Evolutionary conservation across 2,329 filamentous ascomycete genomes (phyloP).

Genomic region (Cryphonectria radicalis): DNA sequence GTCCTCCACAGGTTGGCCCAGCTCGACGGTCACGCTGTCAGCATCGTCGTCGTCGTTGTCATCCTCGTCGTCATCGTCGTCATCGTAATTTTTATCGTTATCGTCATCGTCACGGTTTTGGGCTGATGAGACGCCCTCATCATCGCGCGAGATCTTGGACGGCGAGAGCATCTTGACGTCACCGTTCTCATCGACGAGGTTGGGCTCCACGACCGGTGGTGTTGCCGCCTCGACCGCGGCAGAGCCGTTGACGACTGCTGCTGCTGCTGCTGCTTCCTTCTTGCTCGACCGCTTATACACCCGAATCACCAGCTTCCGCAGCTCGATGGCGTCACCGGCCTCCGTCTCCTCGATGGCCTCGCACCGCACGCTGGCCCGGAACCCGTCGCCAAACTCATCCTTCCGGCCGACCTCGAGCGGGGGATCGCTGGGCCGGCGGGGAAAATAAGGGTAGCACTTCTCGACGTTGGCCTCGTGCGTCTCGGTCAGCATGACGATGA

Average conservation of each 20-base stretch:
- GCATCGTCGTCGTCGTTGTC: not conserved
- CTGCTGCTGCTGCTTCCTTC: not conserved
- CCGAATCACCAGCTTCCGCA: slow-evolving; percentile 72
- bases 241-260: slow-evolving; percentile 1
- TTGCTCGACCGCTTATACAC: slow-evolving; percentile 41
- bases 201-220: not conserved
- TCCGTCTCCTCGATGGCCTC: slow-evolving; percentile 62
- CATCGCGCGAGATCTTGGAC: slow-evolving; percentile 10
- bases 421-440: slow-evolving; percentile 57
- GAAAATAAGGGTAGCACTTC: slow-evolving; percentile 92
- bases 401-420: slow-evolving; percentile 64
- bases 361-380: slow-evolving; percentile 71
- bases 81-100: not conserved
- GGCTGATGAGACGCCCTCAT: not conserved
- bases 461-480: slow-evolving; percentile 77
- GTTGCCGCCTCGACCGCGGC: not conserved
- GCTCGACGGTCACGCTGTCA: slow-evolving; percentile 15
- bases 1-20: slow-evolving; percentile 1
- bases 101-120: not conserved
- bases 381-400: slow-evolving; percentile 68
- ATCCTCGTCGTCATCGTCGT: not conserved
- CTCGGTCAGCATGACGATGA: slow-evolving; percentile 94
- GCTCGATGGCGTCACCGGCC: slow-evolving; percentile 64
- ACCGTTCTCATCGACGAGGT: slow-evolving; percentile 25
- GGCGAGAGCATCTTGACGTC: slow-evolving; percentile 30